phyloP scores from a whole-genome alignment of 1,284 basidiomycete genomes.

The Melampsora larici-populina region DNA sequence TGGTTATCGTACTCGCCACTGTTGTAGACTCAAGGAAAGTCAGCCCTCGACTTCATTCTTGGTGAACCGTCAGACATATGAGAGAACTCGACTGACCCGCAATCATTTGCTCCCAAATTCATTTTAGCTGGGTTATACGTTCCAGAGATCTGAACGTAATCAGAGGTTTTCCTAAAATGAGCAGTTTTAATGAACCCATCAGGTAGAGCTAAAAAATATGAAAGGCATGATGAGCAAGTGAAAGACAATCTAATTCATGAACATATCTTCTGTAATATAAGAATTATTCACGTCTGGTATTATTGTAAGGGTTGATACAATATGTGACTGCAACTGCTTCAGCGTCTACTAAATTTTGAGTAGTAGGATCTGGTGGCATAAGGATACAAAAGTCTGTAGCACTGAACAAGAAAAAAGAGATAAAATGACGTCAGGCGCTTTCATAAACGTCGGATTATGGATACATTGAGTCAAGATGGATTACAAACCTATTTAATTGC shows the following conservation, averaged over 20 bases:
- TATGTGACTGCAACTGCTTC: constrained; percentile 51
- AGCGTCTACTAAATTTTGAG: constrained; percentile 50
- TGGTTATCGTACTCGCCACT: constrained; percentile 44
- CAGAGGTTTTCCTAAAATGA: constrained; percentile 48
- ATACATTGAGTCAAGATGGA: neutral
- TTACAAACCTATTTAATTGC: constrained; percentile 23
- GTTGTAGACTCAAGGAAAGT: neutral
- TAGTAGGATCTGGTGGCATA: constrained; percentile 50
- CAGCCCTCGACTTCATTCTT: neutral
- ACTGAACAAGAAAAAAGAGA: neutral
- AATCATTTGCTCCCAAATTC: constrained; percentile 50
- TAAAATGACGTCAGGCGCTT: neutral
- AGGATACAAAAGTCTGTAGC: constrained; percentile 50
- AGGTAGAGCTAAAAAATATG: constrained; percentile 41
- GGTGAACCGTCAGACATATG: too few species aligned
- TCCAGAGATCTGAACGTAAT: constrained; percentile 49
- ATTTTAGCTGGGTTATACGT: constrained; percentile 49
- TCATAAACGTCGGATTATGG: neutral
- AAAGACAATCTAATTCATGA: neutral
- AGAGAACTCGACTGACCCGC: constrained; percentile 46
- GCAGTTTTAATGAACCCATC: constrained; percentile 51
- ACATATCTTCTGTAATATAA: too few species aligned
- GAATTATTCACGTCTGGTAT: constrained; percentile 47
- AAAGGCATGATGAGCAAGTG: neutral
- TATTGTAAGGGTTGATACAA: constrained; percentile 50